Evolutionary conservation across 2,329 filamentous ascomycete genomes (phyloP).

Genomic region (Nothophoma quercina): DNA sequence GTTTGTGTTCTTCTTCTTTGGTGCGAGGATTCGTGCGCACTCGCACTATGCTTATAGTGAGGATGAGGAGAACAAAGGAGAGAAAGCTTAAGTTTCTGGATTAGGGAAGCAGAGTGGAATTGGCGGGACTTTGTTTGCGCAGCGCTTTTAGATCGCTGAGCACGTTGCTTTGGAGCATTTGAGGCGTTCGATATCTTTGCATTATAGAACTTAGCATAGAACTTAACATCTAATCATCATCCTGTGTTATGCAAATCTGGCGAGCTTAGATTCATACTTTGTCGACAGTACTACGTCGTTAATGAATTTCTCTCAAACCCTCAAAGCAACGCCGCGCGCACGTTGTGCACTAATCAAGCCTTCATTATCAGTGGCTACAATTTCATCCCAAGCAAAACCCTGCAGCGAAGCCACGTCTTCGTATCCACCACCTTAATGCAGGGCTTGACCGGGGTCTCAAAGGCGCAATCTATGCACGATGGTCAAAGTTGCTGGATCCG

Average conservation of each 20-base stretch:
- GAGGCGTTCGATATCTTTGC: constrained; percentile 9
- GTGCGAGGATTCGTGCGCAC: constrained; percentile 71
- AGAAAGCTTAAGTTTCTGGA: constrained; percentile 27
- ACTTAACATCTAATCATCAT: background rate
- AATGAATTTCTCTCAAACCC: too few relatives aligned
- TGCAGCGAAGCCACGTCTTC: background rate
- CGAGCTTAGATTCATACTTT: too few relatives aligned
- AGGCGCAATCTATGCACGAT: constrained; percentile 2
- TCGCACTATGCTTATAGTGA: constrained; percentile 76
- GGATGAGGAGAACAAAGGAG: constrained; percentile 57
- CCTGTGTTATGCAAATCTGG: too few relatives aligned
- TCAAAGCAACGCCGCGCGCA: too few relatives aligned
- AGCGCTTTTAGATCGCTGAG: background rate
- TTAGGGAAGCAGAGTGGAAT: background rate
- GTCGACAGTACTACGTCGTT: too few relatives aligned
- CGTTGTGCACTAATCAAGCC: too few relatives aligned
- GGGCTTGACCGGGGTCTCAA: constrained; percentile 5
- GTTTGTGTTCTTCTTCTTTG: constrained; percentile 81
- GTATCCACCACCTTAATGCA: constrained; percentile 8
- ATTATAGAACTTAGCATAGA: background rate
- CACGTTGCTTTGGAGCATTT: background rate
- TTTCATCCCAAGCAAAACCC: background rate
- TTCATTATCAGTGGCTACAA: too few relatives aligned
- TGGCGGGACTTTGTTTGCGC: background rate
- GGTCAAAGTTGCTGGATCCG: constrained; percentile 10